Evolutionary conservation across 2,329 filamentous ascomycete species (phyloP).

Genomic region (Ophioceras dolichostomum): DNA sequence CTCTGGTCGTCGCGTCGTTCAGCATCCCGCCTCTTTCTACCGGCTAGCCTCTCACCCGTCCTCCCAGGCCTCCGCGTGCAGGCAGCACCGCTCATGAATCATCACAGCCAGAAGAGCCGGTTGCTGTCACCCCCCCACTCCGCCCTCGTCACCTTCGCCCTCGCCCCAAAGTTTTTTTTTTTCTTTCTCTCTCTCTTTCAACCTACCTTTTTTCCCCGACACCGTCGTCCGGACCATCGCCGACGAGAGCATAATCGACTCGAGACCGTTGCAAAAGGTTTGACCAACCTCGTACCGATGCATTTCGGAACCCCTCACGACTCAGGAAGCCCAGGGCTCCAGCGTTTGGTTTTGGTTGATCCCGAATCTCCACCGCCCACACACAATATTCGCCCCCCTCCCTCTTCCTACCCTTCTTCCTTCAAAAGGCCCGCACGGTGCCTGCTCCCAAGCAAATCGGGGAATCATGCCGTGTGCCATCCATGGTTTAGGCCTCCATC

Average conservation of each 20-base stretch:
- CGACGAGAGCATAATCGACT: neutral
- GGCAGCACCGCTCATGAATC: too few relatives aligned
- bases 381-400: neutral
- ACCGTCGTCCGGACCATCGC: neutral
- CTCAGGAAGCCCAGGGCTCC: neutral
- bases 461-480: neutral
- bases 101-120: too few relatives aligned
- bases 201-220: neutral
- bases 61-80: too few relatives aligned
- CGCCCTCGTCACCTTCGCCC: too few relatives aligned
- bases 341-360: too few relatives aligned
- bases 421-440: neutral
- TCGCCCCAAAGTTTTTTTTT: too few relatives aligned
- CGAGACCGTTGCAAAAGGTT: neutral
- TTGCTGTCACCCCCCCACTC: too few relatives aligned
- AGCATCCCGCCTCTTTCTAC: too few relatives aligned
- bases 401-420: neutral
- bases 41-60: too few relatives aligned
- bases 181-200: neutral
- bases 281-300: neutral
- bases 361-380: neutral
- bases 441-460: neutral
- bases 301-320: neutral
- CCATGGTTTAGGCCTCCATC: neutral
- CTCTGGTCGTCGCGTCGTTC: too few relatives aligned